These are phyloP conservation scores for Lizanozyma gosingica DNA, from an alignment of 1,139 yeast species.

Conservation along the genomic window DNA sequence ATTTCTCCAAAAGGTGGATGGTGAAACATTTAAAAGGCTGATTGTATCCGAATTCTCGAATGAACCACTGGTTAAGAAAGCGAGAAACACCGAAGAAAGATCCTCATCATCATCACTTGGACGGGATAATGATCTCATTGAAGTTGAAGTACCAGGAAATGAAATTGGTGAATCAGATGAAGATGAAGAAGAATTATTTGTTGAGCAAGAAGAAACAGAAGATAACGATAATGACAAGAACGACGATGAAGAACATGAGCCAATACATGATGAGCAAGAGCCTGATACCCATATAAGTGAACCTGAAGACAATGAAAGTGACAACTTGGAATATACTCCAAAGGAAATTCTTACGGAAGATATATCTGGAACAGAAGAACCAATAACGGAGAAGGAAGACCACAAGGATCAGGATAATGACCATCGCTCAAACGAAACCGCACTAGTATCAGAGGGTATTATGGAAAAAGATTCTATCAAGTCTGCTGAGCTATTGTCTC, in stretches of 20 bases:
- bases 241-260: conserved; percentile 6
- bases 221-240: conserved; percentile 3
- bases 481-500: too few relatives aligned
- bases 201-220: conserved; percentile 3
- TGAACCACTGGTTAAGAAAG: too few relatives aligned
- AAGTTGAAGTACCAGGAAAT: background rate
- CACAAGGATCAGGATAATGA: too few relatives aligned
- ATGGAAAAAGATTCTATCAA: too few relatives aligned
- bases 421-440: too few relatives aligned
- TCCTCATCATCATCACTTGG: background rate
- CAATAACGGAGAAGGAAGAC: too few relatives aligned
- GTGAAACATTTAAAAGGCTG: background rate
- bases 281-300: conserved; percentile 1
- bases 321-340: background rate
- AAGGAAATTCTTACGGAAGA: too few relatives aligned
- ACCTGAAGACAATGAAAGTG: conserved; percentile 1
- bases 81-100: background rate
- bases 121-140: too few relatives aligned
- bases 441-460: too few relatives aligned
- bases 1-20: conserved; percentile 9
- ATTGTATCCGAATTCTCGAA: conserved; percentile 1
- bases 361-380: too few relatives aligned
- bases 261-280: conserved; percentile 3
- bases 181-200: background rate
- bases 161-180: background rate